Base-by-base conservation (phyloP, 2,329 filamentous ascomycete species). In the Penicillium digitatum region DNA sequence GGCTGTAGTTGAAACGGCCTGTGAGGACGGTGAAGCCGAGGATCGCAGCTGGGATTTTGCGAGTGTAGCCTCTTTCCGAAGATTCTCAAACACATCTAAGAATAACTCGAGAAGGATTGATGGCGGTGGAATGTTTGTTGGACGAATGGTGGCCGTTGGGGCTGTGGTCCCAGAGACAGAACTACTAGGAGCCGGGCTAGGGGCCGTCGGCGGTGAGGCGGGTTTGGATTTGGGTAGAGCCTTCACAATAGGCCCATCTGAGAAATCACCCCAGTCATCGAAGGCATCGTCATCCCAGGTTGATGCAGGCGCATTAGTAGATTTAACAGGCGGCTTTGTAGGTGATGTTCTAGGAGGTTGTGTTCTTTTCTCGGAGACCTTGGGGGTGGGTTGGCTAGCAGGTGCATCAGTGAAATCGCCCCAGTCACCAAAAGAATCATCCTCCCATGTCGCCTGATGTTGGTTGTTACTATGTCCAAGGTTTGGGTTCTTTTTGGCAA, bases 51-150 rank as follows among this genome's bases (percentile, higher is more conserved):
- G 79, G 34, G 82, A 79, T 50, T 88, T 79, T 3, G 85, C 83
- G 61, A 84, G 83, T 70, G 90, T 86, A 1, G 93, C 78, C 22
- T 79, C 78, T 18, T 81, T 75, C 58, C 86, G 82, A 5, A 87
- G 86, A 27, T 86, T 78, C 20, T 82, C 79, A 57, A 96, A 83
- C 5, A 95, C 76, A 8, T 82, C 78, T 0, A 89, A 85, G 61
- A 96, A 90, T 8, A 90, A 73, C 9, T 88, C 86, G 22, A 97
- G 80, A 14, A 97, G 78, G 20, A 95, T 81, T 0, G 89, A 89
- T 1, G 93, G 93, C 5, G 93, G 93, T 10, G 93, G 93, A 8
- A 96, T 85, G 67, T 96, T 96, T 18, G 86, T 90, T 5, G 91
- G 91, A 6, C 90, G 88, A 46, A 75, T 64, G 7, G 24, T 60